phyloP scores from a whole-genome alignment of 345 rosid species.

The Brassica cretica region DNA sequence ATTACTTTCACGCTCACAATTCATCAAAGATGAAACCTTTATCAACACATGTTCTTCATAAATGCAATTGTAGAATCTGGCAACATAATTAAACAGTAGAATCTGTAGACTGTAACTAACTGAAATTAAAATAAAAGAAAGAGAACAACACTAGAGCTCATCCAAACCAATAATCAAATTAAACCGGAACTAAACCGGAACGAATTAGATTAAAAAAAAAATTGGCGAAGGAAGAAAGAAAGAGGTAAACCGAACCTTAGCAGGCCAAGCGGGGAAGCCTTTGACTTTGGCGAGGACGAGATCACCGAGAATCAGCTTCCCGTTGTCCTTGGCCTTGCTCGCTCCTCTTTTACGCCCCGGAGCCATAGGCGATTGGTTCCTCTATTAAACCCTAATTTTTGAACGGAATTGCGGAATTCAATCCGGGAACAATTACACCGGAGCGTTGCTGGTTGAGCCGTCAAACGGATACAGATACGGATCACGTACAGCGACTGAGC shows the following conservation, averaged over 20 bases:
- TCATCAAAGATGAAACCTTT: constrained; percentile 1
- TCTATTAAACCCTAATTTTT: constrained; percentile 44
- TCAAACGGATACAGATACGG: background rate
- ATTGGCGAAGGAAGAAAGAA: no score
- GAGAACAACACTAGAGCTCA: no score
- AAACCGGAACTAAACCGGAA: background rate
- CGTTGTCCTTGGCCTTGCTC: constrained; percentile 62
- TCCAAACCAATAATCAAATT: no score
- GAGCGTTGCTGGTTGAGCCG: constrained; percentile 11
- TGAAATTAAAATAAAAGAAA: no score
- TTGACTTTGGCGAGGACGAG: constrained; percentile 56
- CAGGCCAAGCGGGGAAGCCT: constrained; percentile 99
- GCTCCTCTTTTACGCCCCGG: constrained; percentile 88
- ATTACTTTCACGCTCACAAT: background rate
- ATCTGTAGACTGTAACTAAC: no score
- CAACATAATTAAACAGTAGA: background rate
- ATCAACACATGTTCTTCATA: background rate
- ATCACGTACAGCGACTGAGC: constrained; percentile 12
- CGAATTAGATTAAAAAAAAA: background rate
- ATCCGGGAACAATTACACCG: background rate
- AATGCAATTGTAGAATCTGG: no score
- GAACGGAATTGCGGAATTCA: constrained; percentile 15
- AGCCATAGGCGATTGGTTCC: constrained; percentile 52
- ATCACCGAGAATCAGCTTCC: constrained; percentile 86
- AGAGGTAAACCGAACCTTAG: constrained; percentile 33